phyloP scores from a whole-genome alignment of 179 eudicot species.

The Spergularia azorica region DNA sequence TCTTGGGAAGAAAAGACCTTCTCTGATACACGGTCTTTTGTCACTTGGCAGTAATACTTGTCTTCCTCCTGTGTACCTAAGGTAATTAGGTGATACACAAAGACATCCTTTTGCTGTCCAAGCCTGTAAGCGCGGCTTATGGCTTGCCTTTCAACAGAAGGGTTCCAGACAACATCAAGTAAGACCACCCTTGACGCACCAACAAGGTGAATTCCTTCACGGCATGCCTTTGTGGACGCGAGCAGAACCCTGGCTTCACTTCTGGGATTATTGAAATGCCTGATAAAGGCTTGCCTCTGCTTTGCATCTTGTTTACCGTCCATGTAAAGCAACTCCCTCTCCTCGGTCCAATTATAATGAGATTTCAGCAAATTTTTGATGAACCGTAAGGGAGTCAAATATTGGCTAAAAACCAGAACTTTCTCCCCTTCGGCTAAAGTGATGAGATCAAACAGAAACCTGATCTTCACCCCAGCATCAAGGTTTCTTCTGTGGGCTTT shows the following conservation, averaged over 20 bases:
- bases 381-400: constrained; percentile 28
- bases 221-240: constrained; percentile 48
- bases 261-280: constrained; percentile 32
- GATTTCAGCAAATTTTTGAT: constrained; percentile 17
- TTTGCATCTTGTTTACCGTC: constrained; percentile 27
- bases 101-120: constrained; percentile 40
- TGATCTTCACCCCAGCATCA: constrained; percentile 34
- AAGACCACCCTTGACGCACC: constrained; percentile 53
- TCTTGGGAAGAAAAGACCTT: constrained; percentile 27
- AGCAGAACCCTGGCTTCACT: constrained; percentile 40
- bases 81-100: constrained; percentile 38
- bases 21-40: constrained; percentile 38
- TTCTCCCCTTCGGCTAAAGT: constrained; percentile 35
- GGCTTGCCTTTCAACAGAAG: constrained; percentile 50
- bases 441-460: constrained; percentile 39
- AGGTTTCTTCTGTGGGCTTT: constrained; percentile 12
- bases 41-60: constrained; percentile 28
- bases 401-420: constrained; percentile 43
- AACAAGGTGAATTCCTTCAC: constrained; percentile 45
- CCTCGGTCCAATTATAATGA: constrained; percentile 29
- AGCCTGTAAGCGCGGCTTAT: constrained; percentile 49
- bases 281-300: constrained; percentile 27
- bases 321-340: constrained; percentile 29
- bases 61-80: constrained; percentile 28
- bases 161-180: constrained; percentile 52